Base-by-base conservation (phyloP, 257 asterid species). In the Solanum pinnatisectum region DNA sequence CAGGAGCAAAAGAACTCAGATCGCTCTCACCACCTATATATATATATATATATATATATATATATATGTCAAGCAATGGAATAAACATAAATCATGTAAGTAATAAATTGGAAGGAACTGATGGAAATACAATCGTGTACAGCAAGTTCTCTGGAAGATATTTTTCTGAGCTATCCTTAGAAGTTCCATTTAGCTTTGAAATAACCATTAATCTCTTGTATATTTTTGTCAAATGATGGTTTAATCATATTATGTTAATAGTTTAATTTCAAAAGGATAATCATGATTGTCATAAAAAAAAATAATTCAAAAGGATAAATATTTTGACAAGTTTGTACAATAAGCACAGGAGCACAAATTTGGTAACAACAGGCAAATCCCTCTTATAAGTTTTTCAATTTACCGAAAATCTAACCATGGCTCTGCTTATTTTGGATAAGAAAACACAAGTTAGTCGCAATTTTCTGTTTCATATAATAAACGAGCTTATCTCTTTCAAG, bases 21-120 rank as follows among this genome's bases (percentile, higher is more conserved):
- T 89, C 85, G 46, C 88, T 83, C 30, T 88, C 68, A 84, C 81
- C 87, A 67, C 91, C 98, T 92, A 89, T 86, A 87, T 87, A 30
- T 30, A 30, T 30, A 30, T 30, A 87, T 84, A 86, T 88, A n/a
- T n/a, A n/a, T 92, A 89, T 86, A 87, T 87, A 30, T 30, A 30
- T 30, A 30, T 30, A 87, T 84, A 86, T 88, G 90, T 79, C 91
- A 93, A 60, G 82, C 83, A 42, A 76, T 25, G 6, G 13, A 22
- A 20, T 18, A 32, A 27, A n/a, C 63, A 25, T 25, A 44, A 74
- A 30, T 44, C 20, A 16, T 33, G 42, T 49, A 18, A 32, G 52
- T 9, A 82, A 49, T 86, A 46, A 83, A 36, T 46, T 30, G 23
- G 36, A 79, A 27, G 40, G 85, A 79, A 79, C 85, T 5, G 39